Percentiles rank a stretch among this genome's conserved stretches.
These are phyloP conservation scores for Tolypocladium sp. DNA, from an alignment of 2,329 filamentous ascomycete genomes.

Conservation along the genomic window DNA sequence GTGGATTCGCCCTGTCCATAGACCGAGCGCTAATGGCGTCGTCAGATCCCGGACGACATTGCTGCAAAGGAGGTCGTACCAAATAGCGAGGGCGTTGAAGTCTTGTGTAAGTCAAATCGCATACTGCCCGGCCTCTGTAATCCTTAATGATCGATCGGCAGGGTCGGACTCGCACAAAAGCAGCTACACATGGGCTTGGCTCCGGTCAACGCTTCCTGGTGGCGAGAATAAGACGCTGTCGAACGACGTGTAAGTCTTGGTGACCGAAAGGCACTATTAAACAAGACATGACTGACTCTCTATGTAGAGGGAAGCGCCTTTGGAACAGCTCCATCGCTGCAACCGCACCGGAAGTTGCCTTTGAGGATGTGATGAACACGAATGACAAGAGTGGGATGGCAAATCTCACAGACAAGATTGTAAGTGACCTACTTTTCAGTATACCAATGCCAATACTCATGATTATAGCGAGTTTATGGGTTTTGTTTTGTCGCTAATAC, in stretches of 20 bases:
- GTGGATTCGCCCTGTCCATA: too few species aligned
- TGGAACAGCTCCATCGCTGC: conserved; percentile 23
- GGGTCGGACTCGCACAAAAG: conserved; percentile 64
- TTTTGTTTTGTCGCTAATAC: conserved; percentile 70
- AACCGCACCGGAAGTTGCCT: conserved; percentile 49
- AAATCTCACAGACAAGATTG: conserved; percentile 56
- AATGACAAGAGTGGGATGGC: conserved; percentile 42
- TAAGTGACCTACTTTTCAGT: conserved; percentile 23
- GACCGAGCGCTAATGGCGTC: too few species aligned
- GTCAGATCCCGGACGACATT: too few species aligned
- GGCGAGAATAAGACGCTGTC: conserved; percentile 26
- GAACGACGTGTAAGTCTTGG: conserved; percentile 3
- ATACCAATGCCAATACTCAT: conserved; percentile 5
- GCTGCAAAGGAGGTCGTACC: conserved; percentile 15
- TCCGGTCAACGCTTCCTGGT: conserved; percentile 10
- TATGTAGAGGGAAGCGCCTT: conserved; percentile 2
- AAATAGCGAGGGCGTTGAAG: conserved; percentile 18
- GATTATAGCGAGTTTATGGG: conserved; percentile 52
- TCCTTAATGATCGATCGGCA: conserved; percentile 19
- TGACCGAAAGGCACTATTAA: neutral
- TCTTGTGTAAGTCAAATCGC: conserved; percentile 19
- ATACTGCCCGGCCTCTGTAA: too few species aligned
- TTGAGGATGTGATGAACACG: conserved; percentile 47
- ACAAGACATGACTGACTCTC: neutral
- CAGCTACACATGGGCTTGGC: conserved; percentile 52